Conservation (phyloP, 306 rosid species). For the Vicia sativa region DNA sequence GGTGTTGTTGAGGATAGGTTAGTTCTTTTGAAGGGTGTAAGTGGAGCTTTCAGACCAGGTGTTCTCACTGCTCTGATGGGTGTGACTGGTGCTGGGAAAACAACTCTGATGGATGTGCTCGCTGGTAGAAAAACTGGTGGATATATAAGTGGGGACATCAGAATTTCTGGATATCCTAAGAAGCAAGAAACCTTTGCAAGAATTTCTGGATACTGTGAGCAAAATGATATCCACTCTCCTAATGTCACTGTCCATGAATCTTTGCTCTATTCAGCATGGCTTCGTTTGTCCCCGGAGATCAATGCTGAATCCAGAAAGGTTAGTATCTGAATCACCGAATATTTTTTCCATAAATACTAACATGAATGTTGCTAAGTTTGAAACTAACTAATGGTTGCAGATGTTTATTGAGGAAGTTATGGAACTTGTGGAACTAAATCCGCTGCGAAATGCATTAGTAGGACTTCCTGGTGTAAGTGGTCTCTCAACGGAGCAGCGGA, state of each 20-base stretch:
- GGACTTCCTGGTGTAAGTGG: conserved; percentile 65
- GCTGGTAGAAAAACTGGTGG: conserved; percentile 94
- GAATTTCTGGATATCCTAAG: conserved; percentile 81
- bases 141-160: conserved; percentile 70
- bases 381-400: conserved; percentile 40
- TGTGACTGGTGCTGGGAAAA: conserved; percentile 94
- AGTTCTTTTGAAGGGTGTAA: conserved; percentile 72
- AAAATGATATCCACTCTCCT: conserved; percentile 86
- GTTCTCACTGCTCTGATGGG: conserved; percentile 96
- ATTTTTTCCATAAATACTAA: not conserved
- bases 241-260: conserved; percentile 66
- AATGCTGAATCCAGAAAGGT: conserved; percentile 60
- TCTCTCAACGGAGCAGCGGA: conserved; percentile 69
- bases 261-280: conserved; percentile 67
- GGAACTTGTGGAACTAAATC: conserved; percentile 65
- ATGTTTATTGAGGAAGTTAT: conserved; percentile 71
- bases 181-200: conserved; percentile 91
- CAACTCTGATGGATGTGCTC: conserved; percentile 92
- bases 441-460: conserved; percentile 54
- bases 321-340: not conserved
- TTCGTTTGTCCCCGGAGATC: conserved; percentile 55
- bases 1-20: conserved; percentile 69
- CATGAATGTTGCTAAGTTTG: not conserved
- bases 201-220: conserved; percentile 91
- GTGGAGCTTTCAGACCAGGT: conserved; percentile 90